Evolutionary conservation across 768 basidiomycete species (phyloP), one percentile per base, ranked within the genome.

Genomic region (Tulasnella sp.): DNA sequence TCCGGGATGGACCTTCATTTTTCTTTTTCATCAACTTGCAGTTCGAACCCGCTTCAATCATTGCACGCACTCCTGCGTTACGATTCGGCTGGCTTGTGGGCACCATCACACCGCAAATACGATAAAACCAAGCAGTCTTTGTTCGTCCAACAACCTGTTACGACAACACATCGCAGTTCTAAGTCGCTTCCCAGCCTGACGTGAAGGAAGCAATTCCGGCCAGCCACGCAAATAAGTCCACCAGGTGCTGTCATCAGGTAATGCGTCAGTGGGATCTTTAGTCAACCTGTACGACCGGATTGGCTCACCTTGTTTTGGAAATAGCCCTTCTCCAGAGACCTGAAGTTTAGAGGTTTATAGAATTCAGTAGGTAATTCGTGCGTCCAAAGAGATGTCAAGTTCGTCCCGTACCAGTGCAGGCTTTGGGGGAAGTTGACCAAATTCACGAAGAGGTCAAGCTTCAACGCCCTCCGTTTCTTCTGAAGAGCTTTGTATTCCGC

Each of bases 351-450:
- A 75, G 24, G 16, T 31, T 27, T 68, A 68, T 4, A 10, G 18
- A 1, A 27, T 36, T 34, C 16, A 27, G 27, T 36, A 36, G n/a
- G 75, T 18, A 39, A 31, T 73, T 36, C 27, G 44, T 18, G 12
- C 36, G 19, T 7, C 12, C 19, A 34, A 27, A 68, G 36, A 5
- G 19, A 21, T 8, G 27, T 39, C 73, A 9, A 40, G 36, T n/a
- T 24, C 19, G 38, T 80, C 36, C 73, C 89, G 77, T 81, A 94
- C 95, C 94, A 96, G 84, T 97, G 96, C 78, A 95, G 84, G 2
- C 95, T 93, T 74, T 94, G 84, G 4, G 95, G 96, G n/a, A 95
- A 85, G 83, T 94, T 93, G 36, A 90, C 90, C 10, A 92, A 81
- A 83, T 95, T 95, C 74, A 90, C 89, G 19, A 93, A 84, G 16